Evolutionary conservation across 2,329 filamentous ascomycete genomes (phyloP), one percentile per base, ranked within the genome.

Genomic region (Geosmithia flava): DNA sequence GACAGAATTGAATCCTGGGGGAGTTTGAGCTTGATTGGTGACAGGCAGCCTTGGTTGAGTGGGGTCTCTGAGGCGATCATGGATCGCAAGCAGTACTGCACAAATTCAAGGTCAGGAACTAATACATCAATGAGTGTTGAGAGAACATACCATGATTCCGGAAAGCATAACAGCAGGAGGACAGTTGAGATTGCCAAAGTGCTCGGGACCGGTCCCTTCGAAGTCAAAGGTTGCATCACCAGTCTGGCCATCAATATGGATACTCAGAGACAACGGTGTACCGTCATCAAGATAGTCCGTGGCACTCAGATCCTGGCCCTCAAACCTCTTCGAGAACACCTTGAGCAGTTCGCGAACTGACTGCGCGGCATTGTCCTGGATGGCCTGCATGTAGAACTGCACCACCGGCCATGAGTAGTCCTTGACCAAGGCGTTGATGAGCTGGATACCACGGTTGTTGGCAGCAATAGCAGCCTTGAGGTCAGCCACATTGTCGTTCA

Each of bases 401-500:
- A 90, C 85, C 0, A 83, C 81, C 6, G 79, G 69, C 42, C 85
- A 76, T 7, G 81, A 78, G 55, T 87, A 88, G 55, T 91, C 85
- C 23, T 76, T 74, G 53, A 90, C 87, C 2, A 91, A 68, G 0
- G 75, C 72, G 42, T 74, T 76, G 53, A 90, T 87, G 17, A 91
- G 69, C 41, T 78, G 78, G 56, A 91, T 91, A 8, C 88, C 88
- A 55, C 89, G 89, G 56, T 88, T 83, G 58, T 95, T 94, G 13
- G 87, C 87, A 0, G 88, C 87, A 13, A 93, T 83, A 60, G 94
- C 87, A 0, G 88, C 88, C 62, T 90, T 89, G 41, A 95, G 71
- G 59, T 94, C 88, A 47, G 87, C 90, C 53, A 94, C 72, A 59
- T 94, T 94, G 62, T 95, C 88, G 10, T 78, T 80, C 1, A 94